phyloP scores from a whole-genome alignment of 2,329 filamentous ascomycete species.

The Pseudonectria foliicola region DNA sequence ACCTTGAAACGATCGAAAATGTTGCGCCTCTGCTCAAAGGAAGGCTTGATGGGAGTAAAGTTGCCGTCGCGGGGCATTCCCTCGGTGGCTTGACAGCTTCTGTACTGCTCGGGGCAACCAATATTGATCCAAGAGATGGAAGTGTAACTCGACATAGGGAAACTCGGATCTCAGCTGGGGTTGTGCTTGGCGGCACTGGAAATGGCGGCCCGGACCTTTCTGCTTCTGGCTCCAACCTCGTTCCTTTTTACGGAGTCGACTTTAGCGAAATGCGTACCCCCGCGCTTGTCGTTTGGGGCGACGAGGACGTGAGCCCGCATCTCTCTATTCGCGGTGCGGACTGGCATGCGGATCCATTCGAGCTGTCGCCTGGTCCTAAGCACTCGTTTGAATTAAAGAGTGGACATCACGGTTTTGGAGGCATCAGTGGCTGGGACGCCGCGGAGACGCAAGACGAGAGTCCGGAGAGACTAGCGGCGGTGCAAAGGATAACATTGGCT shows the following conservation, averaged over 20 bases:
- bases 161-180: slow-evolving; percentile 18
- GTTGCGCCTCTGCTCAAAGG: slow-evolving; percentile 16
- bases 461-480: slow-evolving; percentile 13
- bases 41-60: slow-evolving; percentile 14
- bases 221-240: slow-evolving; percentile 5
- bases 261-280: slow-evolving; percentile 16
- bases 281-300: slow-evolving; percentile 17
- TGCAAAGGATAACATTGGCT: slow-evolving; percentile 19
- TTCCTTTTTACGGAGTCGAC: slow-evolving; percentile 13
- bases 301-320: slow-evolving; percentile 14
- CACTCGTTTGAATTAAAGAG: slow-evolving; percentile 12
- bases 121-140: slow-evolving; percentile 16
- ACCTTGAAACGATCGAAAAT: slow-evolving; percentile 15
- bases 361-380: slow-evolving; percentile 11
- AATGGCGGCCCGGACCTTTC: slow-evolving; percentile 10
- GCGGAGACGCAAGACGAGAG: slow-evolving; percentile 18
- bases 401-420: slow-evolving; percentile 20
- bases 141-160: slow-evolving; percentile 7
- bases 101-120: slow-evolving; percentile 14
- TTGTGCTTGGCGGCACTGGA: slow-evolving; percentile 17
- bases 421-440: slow-evolving; percentile 20
- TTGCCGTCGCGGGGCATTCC: slow-evolving; percentile 20
- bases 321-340: slow-evolving; percentile 15
- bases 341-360: slow-evolving; percentile 20
- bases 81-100: slow-evolving; percentile 15